A percentile compares a stretch with the other conserved stretches of the same genome.
These are phyloP conservation scores for Annona cherimola DNA, from an alignment of 164 flowering plant genomes.

Conservation along the genomic window DNA sequence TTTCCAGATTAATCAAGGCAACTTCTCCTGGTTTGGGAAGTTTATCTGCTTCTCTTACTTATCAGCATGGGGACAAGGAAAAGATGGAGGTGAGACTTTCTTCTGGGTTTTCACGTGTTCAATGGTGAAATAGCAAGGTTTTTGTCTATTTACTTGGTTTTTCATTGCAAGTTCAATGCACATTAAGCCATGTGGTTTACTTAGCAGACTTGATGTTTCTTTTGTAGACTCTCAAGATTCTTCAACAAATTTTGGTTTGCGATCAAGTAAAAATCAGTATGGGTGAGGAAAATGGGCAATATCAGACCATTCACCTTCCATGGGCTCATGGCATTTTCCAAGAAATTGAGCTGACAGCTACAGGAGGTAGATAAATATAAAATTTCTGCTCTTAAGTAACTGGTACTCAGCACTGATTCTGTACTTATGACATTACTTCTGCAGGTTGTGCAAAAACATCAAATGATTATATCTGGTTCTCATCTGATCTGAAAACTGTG, in stretches of 20 bases:
- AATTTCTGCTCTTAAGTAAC: neutral
- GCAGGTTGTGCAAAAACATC: slow-evolving; percentile 72
- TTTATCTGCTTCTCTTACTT: slow-evolving; percentile 63
- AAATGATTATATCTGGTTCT: slow-evolving; percentile 78
- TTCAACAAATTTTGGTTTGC: slow-evolving; percentile 83
- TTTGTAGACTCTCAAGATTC: slow-evolving; percentile 56
- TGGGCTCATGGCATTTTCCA: slow-evolving; percentile 78
- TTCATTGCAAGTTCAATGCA: neutral
- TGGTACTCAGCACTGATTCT: neutral
- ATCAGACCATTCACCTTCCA: slow-evolving; percentile 59
- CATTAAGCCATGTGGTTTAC: neutral
- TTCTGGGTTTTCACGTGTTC: neutral
- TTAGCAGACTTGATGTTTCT: neutral
- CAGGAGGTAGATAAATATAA: slow-evolving; percentile 54
- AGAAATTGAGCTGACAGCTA: slow-evolving; percentile 67
- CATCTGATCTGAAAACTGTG: slow-evolving; percentile 59
- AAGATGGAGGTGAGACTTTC: slow-evolving; percentile 46
- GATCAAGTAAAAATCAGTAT: slow-evolving; percentile 46
- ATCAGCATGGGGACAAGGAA: slow-evolving; percentile 33
- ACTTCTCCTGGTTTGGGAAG: slow-evolving; percentile 63
- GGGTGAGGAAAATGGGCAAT: slow-evolving; percentile 19
- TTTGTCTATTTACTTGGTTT: neutral
- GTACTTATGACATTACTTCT: slow-evolving; percentile 4
- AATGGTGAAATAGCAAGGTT: neutral
- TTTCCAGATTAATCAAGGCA: slow-evolving; percentile 52